phyloP scores from a whole-genome alignment of 2,329 filamentous ascomycete species.

The Ploettnerulaceae sp. region DNA sequence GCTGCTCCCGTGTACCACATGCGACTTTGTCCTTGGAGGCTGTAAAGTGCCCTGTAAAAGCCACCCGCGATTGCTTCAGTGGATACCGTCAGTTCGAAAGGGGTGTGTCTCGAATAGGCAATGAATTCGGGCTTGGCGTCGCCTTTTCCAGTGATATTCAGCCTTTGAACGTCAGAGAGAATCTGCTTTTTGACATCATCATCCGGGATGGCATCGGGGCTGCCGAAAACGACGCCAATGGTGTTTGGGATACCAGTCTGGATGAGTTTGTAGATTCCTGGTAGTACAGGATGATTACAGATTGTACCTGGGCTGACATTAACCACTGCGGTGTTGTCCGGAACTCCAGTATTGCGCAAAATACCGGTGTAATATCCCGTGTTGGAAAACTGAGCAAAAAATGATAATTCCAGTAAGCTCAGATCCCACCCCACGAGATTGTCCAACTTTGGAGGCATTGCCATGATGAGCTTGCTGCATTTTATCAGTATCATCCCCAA shows the following conservation, averaged over 20 bases:
- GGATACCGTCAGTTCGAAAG: conserved; percentile 27
- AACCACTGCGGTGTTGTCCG: conserved; percentile 22
- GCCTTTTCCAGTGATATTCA: conserved; percentile 12
- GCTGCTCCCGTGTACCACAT: conserved; percentile 44
- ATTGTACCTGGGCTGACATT: conserved; percentile 29
- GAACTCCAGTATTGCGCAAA: conserved; percentile 37
- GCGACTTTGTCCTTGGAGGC: conserved; percentile 40
- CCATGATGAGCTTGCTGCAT: conserved; percentile 39
- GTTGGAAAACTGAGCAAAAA: conserved; percentile 39
- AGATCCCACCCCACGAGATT: conserved; percentile 38
- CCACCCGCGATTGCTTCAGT: conserved; percentile 36
- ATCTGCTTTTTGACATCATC: conserved; percentile 18
- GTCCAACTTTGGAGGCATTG: conserved; percentile 38
- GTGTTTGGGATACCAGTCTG: conserved; percentile 20
- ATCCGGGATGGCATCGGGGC: conserved; percentile 11
- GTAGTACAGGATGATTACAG: conserved; percentile 33
- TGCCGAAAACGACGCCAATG: conserved; percentile 16
- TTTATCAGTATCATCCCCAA: conserved; percentile 33
- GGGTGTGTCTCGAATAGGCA: conserved; percentile 19
- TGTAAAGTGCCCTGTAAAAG: conserved; percentile 40
- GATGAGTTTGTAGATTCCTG: conserved; percentile 30
- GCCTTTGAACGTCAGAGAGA: conserved; percentile 8
- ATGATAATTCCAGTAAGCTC: conserved; percentile 29
- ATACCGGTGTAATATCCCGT: conserved; percentile 38
- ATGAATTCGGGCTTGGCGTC: conserved; percentile 14